Evolutionary conservation across 768 basidiomycete species (phyloP).

Genomic region (Leccinum fibrillosum): DNA sequence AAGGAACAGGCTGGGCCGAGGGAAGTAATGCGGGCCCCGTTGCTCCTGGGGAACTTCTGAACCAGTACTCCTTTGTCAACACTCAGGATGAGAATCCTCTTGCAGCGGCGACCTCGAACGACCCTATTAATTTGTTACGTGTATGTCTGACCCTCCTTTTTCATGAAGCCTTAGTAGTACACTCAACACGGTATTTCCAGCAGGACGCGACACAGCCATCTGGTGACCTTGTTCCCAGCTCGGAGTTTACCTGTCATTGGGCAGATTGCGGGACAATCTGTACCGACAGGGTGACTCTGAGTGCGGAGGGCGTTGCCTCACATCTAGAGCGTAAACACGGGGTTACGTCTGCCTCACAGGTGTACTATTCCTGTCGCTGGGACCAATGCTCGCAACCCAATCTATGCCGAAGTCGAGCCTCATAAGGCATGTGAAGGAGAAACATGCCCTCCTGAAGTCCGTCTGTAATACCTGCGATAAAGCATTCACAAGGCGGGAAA

Average conservation of each 20-base stretch:
- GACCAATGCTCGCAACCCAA: neutral
- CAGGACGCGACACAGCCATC: conserved; percentile 4
- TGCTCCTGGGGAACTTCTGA: neutral
- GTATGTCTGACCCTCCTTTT: neutral
- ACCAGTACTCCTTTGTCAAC: neutral
- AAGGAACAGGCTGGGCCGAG: neutral
- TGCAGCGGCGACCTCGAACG: neutral
- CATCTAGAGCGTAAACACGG: conserved; percentile 1
- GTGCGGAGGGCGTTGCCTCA: neutral
- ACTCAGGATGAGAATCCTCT: neutral
- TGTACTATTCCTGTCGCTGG: neutral
- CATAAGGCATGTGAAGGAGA: conserved; percentile 1
- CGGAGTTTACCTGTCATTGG: conserved; percentile 4
- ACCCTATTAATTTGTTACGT: neutral
- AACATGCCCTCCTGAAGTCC: neutral
- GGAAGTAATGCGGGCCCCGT: too few relatives aligned
- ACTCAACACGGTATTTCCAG: neutral
- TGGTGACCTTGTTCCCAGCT: neutral
- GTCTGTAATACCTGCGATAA: neutral
- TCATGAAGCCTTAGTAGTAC: neutral
- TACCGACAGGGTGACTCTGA: neutral
- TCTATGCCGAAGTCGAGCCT: conserved; percentile 6
- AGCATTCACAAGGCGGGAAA: conserved; percentile 3
- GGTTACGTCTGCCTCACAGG: neutral
- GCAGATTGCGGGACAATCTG: neutral